These are phyloP conservation scores for rapeseed (Brassica napus) DNA, from an alignment of 345 rosid species.

Conservation along the genomic window DNA sequence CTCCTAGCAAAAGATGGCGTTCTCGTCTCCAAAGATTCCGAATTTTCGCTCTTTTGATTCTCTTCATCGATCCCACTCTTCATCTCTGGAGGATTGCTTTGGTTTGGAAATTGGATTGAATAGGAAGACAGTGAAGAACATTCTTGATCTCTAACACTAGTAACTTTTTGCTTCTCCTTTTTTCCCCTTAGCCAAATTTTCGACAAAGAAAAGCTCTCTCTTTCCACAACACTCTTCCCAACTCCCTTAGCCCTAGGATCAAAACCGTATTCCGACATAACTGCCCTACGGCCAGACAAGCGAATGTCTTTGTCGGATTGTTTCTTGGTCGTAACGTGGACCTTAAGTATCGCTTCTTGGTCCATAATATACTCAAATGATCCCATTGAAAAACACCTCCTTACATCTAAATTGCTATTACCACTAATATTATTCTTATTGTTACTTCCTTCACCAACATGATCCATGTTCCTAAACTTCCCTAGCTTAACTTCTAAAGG, in stretches of 20 bases:
- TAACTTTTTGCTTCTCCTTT: constrained; percentile 45
- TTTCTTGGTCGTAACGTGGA: constrained; percentile 43
- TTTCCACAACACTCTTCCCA: constrained; percentile 55
- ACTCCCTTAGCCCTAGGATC: constrained; percentile 28
- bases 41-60: constrained; percentile 21
- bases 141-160: constrained; percentile 5
- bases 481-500: constrained; percentile 71
- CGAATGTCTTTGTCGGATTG: constrained; percentile 9
- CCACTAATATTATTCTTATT: constrained; percentile 45
- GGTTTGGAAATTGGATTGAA: constrained; percentile 38
- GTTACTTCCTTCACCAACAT: constrained; percentile 47
- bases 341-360: constrained; percentile 53
- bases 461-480: constrained; percentile 57
- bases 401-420: constrained; percentile 54
- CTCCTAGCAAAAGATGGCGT: constrained; percentile 91
- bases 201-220: constrained; percentile 86
- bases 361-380: constrained; percentile 63
- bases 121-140: constrained; percentile 33
- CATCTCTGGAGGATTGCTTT: background rate
- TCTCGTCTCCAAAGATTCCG: constrained; percentile 40
- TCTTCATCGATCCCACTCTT: constrained; percentile 43
- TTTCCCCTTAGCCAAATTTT: constrained; percentile 81
- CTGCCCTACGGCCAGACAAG: background rate
- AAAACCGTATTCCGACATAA: constrained; percentile 22
- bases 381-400: constrained; percentile 57